Percentiles rank a stretch among this genome's conserved stretches.
phyloP scores from a whole-genome alignment of 768 basidiomycete genomes.

The Rhodocollybia butyracea region DNA sequence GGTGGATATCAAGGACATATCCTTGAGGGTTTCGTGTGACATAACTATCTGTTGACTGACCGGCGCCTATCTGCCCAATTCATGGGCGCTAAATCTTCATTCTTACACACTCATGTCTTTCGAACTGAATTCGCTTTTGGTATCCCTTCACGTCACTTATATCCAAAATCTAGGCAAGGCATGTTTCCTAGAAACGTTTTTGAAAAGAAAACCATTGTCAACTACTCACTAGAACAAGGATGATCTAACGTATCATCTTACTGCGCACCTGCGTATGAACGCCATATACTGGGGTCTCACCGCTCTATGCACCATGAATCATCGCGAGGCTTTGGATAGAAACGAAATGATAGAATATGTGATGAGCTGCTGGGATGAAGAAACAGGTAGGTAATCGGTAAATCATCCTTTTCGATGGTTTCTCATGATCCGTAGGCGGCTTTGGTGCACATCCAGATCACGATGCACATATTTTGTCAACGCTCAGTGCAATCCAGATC shows the following conservation, averaged over 20 bases:
- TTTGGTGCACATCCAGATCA: slow-evolving; percentile 93
- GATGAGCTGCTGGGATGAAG: slow-evolving; percentile 93
- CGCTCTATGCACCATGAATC: slow-evolving; percentile 78
- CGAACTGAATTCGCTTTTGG: slow-evolving; percentile 21
- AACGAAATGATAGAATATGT: slow-evolving; percentile 89
- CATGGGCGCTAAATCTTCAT: too few species aligned
- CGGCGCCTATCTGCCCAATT: too few species aligned
- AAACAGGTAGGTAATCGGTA: slow-evolving; percentile 52
- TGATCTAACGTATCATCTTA: slow-evolving; percentile 86
- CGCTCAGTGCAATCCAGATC: slow-evolving; percentile 91
- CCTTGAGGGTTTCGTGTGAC: too few species aligned
- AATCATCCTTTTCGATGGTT: neutral
- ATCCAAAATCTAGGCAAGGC: slow-evolving; percentile 75
- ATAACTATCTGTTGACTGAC: too few species aligned
- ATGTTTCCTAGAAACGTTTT: slow-evolving; percentile 12
- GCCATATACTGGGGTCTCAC: slow-evolving; percentile 97
- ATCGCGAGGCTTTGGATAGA: slow-evolving; percentile 71
- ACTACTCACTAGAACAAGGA: slow-evolving; percentile 58
- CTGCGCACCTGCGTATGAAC: slow-evolving; percentile 91
- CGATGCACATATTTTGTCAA: slow-evolving; percentile 85
- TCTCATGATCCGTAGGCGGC: slow-evolving; percentile 50
- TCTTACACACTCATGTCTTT: neutral
- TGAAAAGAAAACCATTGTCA: neutral
- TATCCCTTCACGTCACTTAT: slow-evolving; percentile 67
- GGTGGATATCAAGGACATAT: too few species aligned